Conservation (phyloP, 1,284 basidiomycete genomes). For the Hypsizygus ulmarius region DNA sequence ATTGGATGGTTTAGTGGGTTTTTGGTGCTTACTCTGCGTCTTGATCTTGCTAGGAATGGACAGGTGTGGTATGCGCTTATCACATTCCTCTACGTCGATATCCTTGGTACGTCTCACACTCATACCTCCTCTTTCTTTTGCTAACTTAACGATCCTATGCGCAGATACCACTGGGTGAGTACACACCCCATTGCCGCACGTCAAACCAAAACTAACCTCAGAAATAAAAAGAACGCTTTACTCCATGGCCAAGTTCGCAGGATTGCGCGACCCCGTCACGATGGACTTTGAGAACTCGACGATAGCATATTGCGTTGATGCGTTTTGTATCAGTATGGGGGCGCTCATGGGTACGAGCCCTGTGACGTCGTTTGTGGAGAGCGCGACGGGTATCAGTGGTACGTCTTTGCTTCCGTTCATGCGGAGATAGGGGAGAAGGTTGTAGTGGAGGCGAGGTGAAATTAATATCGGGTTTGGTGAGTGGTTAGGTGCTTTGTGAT, state of each 20-base stretch:
- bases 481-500: too few relatives aligned
- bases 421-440: slow-evolving; percentile 2
- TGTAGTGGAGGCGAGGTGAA: slow-evolving; percentile 1
- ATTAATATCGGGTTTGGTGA: neutral
- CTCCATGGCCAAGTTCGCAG: slow-evolving; percentile 92
- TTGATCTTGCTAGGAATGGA: slow-evolving; percentile 47
- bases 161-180: slow-evolving; percentile 42
- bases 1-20: neutral
- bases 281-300: slow-evolving; percentile 88
- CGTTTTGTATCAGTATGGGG: slow-evolving; percentile 79
- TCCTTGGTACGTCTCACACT: slow-evolving; percentile 52
- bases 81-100: slow-evolving; percentile 89
- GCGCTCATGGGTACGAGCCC: slow-evolving; percentile 85
- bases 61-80: slow-evolving; percentile 85
- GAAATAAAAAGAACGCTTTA: slow-evolving; percentile 71
- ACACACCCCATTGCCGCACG: neutral
- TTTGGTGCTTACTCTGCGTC: neutral
- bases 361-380: slow-evolving; percentile 87
- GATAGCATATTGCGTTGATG: slow-evolving; percentile 82
- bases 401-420: slow-evolving; percentile 29
- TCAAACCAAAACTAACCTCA: neutral
- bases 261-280: slow-evolving; percentile 80
- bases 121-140: slow-evolving; percentile 1
- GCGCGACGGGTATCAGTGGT: slow-evolving; percentile 74
- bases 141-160: neutral